Evolutionary conservation across 1,284 basidiomycete species (phyloP), one percentile per base, ranked within the genome.

Genomic region (Fereydounia khargensis): DNA sequence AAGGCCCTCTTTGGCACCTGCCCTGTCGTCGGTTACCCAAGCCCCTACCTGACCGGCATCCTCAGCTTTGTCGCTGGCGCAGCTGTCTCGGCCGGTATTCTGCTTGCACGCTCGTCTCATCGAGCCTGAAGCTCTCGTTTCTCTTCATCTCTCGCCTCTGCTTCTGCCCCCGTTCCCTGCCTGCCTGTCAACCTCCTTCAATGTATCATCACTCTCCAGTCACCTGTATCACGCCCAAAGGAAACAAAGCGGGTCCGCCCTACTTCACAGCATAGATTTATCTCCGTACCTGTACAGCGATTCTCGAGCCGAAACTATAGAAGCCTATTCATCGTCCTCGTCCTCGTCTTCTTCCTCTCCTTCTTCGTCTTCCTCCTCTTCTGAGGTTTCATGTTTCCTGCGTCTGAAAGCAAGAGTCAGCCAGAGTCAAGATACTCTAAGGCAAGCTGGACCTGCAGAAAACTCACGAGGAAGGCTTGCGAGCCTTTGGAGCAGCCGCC

Each of bases 21-120:
- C 47, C 65, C 68, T 17, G 60, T 68, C n/a, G 66, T 57, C 2
- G 65, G 68, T 16, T 64, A 64, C 21, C 44, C 52, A 24, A 62
- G 59, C 37, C 68, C 68, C 1, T 70, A 65, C 25, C 35, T 65
- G 13, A 62, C 59, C 6, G 66, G 63, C 1, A 32, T 68, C 8
- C 22, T 47, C 0, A 65, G 68, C 6, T 13, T 61, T 16, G 4
- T 50, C 25, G 25, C 55, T 9, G 65, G 65, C 9, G 53, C 39
- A 10, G 59, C 49, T 8, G 55, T 41, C 4, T 42, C 58, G 7
- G 41, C 47, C 1, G 57, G 52, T 9, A 34, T 60, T 13, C 50
- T 59, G 38, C 37, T 59, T 20, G 39, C 49, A 2, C 43, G 38
- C 39, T 43, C 50, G 6, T 17, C 35, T n/a, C 39, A 42, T 7